phyloP scores from a whole-genome alignment of 352 stramenopile species.

The Phytophthora pluvialis region DNA sequence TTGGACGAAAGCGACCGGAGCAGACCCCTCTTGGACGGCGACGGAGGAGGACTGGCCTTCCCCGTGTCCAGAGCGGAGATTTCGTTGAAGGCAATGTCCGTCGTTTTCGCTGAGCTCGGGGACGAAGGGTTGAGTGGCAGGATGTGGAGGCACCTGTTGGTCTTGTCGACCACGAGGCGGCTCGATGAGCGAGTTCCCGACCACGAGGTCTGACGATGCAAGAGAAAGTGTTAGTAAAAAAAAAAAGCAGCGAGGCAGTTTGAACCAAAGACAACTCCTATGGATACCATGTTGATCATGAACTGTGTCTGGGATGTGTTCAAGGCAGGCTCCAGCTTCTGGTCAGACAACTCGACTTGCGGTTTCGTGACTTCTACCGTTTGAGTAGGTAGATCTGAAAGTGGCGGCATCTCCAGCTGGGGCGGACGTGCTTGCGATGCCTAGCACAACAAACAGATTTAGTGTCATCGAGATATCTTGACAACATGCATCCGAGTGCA shows the following conservation, averaged over 20 bases:
- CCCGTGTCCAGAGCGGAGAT: conserved; percentile 43
- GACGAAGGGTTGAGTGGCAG: no score
- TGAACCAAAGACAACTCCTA: conserved; percentile 1
- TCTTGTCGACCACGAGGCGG: conserved; percentile 42
- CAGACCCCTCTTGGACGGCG: conserved; percentile 21
- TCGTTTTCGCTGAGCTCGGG: conserved; percentile 29
- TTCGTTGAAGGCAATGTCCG: conserved; percentile 37
- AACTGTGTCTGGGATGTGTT: conserved; percentile 17
- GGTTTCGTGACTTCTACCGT: conserved; percentile 21
- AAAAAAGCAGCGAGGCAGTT: neutral
- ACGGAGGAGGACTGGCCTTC: conserved; percentile 5
- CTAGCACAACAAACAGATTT: neutral
- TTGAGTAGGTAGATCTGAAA: conserved; percentile 31
- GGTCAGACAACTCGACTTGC: no score
- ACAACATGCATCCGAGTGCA: neutral
- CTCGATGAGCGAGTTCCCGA: conserved; percentile 33
- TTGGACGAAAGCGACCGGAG: conserved; percentile 43
- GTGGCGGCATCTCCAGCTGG: neutral
- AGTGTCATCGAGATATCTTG: neutral
- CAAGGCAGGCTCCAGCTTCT: no score
- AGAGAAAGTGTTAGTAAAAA: neutral
- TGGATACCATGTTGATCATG: conserved; percentile 66
- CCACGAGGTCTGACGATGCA: conserved; percentile 42
- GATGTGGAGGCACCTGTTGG: conserved; percentile 16
- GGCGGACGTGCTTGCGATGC: neutral